Evolutionary conservation across 805 yeast genomes (phyloP), one percentile per base, ranked within the genome.

Genomic region (Lipomyces spencermartinsiae): DNA sequence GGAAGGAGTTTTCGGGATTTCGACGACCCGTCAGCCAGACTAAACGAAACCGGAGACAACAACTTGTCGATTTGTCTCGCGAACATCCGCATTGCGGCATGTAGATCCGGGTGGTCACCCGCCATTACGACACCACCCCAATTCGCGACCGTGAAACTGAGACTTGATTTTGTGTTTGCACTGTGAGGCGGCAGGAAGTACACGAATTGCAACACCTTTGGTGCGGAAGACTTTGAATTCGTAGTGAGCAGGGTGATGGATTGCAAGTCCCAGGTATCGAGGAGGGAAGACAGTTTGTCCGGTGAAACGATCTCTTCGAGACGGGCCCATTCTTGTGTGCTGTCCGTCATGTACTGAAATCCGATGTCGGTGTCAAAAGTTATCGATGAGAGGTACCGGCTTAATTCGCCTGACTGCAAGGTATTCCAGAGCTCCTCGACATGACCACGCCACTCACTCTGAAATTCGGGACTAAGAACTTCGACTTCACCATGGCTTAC

Each of bases 41-140:
- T 0, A 87, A 83, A 76, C 89, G 97, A 33, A 90, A 81, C 74
- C 92, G 83, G 53, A 87, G 83, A 97, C 35, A 94, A 76, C 39
- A 93, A 81, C 58, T 85, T 86, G 71, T 92, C 87, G 29, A 93
- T 78, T 74, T 93, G 97, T 0, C 90, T 84, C 1, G 92, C 83
- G 78, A 93, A 93, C 0, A 83, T 82, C 69, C 89, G 90, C 77
- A 92, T 78, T 0, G 88, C 79, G 0, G 55, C 77, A 69, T 74
- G 76, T 71, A 56, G 70, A 43, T 58, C 67, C 6, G 65, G 61
- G 5, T 34, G 35, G 19, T 12, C 68, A 63, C 7, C 79, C 79
- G n/a, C 77, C 67, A 89, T 80, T 74, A 80, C 78, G 65, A 91
- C 85, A 70, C 97, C 97, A 10, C 95, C 96, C 91, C 97, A 93